phyloP scores from a whole-genome alignment of 495 filamentous ascomycete species.

The Apiosordaria backusii region DNA sequence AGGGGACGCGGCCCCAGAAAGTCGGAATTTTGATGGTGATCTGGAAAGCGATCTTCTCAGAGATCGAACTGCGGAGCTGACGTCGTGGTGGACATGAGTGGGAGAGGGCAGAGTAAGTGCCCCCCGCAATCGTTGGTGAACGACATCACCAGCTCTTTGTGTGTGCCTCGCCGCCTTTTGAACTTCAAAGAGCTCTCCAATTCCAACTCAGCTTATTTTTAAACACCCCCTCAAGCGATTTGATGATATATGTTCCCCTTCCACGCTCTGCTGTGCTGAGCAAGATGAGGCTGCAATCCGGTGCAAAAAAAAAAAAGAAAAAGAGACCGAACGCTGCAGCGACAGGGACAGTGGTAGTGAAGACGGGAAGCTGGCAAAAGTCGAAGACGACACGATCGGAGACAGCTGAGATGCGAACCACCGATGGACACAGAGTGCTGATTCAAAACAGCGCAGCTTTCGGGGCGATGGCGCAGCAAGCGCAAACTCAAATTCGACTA shows the following conservation, averaged over 20 bases:
- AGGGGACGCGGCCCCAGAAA: constrained; percentile 37
- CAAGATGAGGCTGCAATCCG: too few relatives aligned
- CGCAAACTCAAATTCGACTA: constrained; percentile 22
- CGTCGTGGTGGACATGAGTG: constrained; percentile 73
- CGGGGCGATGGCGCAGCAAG: constrained; percentile 21
- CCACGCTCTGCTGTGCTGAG: neutral
- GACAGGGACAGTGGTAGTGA: neutral
- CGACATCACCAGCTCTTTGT: constrained; percentile 26
- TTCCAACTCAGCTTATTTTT: neutral
- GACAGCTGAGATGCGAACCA: constrained; percentile 15
- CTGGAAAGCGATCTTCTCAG: constrained; percentile 79
- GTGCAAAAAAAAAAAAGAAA: neutral
- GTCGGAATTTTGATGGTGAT: constrained; percentile 79
- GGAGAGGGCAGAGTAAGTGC: constrained; percentile 81
- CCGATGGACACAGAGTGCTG: constrained; percentile 9
- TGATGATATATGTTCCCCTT: neutral
- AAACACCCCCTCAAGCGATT: neutral
- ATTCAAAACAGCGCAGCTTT: constrained; percentile 24
- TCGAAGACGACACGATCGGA: constrained; percentile 15
- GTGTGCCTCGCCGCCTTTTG: too few relatives aligned
- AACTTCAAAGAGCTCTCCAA: neutral
- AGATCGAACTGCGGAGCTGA: constrained; percentile 69
- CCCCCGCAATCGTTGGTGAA: constrained; percentile 57
- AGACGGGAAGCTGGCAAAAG: constrained; percentile 1
- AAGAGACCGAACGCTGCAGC: neutral